Conservation (phyloP, 176 grass and related monocot species). For the Musa acuminata region DNA sequence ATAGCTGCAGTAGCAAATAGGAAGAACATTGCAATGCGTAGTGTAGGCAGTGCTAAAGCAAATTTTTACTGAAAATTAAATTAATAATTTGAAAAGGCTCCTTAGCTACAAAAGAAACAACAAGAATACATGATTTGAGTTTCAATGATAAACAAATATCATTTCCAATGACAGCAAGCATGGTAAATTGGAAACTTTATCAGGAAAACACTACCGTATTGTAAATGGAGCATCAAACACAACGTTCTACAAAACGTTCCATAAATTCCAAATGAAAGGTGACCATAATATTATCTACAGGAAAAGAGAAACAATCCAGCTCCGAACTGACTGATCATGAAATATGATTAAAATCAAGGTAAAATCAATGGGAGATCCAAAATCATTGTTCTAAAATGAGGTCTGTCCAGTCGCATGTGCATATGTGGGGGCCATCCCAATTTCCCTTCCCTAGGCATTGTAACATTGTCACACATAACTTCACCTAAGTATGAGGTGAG, state of each 20-base stretch:
- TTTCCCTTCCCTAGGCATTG: too few species aligned
- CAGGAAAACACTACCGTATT: not conserved
- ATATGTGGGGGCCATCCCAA: too few species aligned
- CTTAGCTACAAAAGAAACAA: not conserved
- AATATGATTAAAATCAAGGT: not conserved
- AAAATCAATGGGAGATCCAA: too few species aligned
- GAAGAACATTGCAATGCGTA: not conserved
- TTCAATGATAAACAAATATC: not conserved
- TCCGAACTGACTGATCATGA: not conserved
- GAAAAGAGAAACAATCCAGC: too few species aligned
- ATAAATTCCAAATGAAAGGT: not conserved
- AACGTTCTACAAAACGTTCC: not conserved
- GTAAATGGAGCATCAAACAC: not conserved
- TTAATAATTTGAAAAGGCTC: not conserved
- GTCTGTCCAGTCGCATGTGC: too few species aligned
- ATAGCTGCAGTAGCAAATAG: constrained; percentile 46
- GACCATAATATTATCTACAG: not conserved
- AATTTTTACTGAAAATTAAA: not conserved
- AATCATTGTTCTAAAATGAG: too few species aligned
- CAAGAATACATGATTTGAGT: not conserved
- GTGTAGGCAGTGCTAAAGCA: not conserved
- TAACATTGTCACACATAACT: too few species aligned
- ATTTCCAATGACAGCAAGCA: not conserved
- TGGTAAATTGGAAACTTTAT: not conserved
- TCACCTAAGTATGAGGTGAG: too few species aligned